These are phyloP conservation scores for Hypholoma fasciculare DNA, from an alignment of 768 basidiomycete genomes.

Conservation along the genomic window DNA sequence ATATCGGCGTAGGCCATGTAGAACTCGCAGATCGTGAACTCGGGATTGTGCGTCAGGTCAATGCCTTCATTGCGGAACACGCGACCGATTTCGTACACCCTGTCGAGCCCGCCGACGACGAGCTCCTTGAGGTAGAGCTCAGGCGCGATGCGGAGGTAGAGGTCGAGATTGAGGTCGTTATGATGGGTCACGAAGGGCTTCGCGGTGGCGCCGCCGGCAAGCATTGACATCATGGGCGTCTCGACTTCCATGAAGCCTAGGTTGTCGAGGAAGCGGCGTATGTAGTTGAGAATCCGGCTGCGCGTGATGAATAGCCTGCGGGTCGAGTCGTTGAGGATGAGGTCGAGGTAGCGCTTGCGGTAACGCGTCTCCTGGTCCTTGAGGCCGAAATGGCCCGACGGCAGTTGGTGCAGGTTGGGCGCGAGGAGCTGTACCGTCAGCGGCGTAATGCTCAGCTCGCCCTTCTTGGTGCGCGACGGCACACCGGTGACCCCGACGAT, in stretches of 20 bases:
- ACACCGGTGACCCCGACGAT: conserved; percentile 90
- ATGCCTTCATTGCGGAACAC: conserved; percentile 99
- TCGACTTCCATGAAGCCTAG: conserved; percentile 98
- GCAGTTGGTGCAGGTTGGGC: conserved; percentile 95
- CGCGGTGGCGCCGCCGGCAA: conserved; percentile 96
- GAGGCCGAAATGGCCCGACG: conserved; percentile 88
- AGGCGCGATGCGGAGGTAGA: conserved; percentile 96
- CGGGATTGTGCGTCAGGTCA: conserved; percentile 98
- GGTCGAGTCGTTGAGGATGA: conserved; percentile 90
- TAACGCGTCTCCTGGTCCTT: conserved; percentile 98
- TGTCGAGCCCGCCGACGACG: conserved; percentile 94
- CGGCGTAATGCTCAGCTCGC: conserved; percentile 90
- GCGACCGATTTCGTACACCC: conserved; percentile 97
- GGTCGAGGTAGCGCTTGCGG: conserved; percentile 97
- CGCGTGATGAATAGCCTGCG: conserved; percentile 91
- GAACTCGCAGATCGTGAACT: conserved; percentile 99
- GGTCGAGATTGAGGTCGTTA: conserved; percentile 95
- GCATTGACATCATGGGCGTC: conserved; percentile 96
- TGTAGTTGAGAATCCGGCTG: conserved; percentile 54
- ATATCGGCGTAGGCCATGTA: conserved; percentile 99
- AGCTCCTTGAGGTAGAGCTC: conserved; percentile 98
- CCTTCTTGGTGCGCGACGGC: conserved; percentile 92
- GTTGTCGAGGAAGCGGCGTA: conserved; percentile 86
- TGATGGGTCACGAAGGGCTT: conserved; percentile 99
- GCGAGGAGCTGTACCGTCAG: conserved; percentile 83